Percentiles rank a stretch among this genome's conserved stretches.
Evolutionary conservation across 192 early-diverging fungal species (phyloP).

Genomic region (Spizellomyces punctatus): DNA sequence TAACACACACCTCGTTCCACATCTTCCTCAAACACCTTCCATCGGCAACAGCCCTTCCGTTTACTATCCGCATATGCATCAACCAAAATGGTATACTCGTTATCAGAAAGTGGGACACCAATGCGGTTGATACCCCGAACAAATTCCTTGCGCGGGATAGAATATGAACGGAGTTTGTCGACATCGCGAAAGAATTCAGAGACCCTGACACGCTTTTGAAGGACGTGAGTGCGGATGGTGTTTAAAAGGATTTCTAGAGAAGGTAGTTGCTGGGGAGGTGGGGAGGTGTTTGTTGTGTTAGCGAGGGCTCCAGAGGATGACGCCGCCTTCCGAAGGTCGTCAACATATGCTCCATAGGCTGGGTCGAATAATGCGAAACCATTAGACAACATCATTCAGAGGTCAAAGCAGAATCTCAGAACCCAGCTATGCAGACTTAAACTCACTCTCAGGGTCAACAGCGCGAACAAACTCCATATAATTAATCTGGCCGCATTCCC

Average conservation of each 20-base stretch:
- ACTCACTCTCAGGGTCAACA: slow-evolving; percentile 56
- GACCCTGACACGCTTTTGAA: slow-evolving; percentile 50
- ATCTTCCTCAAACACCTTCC: slow-evolving; percentile 54
- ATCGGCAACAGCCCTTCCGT: slow-evolving; percentile 21
- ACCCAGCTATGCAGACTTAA: too few relatives aligned
- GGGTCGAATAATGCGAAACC: too few relatives aligned
- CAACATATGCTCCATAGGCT: neutral
- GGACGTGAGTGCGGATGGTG: slow-evolving; percentile 35
- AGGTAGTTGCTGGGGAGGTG: neutral
- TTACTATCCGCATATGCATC: slow-evolving; percentile 42
- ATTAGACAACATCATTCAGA: too few relatives aligned
- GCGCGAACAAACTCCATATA: slow-evolving; percentile 55
- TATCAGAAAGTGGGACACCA: slow-evolving; percentile 39
- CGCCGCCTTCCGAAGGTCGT: neutral
- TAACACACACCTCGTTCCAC: slow-evolving; percentile 46
- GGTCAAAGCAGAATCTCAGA: too few relatives aligned
- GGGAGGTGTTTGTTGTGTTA: neutral
- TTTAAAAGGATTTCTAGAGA: slow-evolving; percentile 27
- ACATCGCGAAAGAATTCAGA: slow-evolving; percentile 60
- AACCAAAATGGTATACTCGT: slow-evolving; percentile 43
- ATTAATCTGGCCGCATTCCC: slow-evolving; percentile 46
- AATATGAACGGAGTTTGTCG: slow-evolving; percentile 56
- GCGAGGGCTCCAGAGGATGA: slow-evolving; percentile 6
- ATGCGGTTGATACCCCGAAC: slow-evolving; percentile 53
- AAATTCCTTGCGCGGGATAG: slow-evolving; percentile 54